A percentile compares a stretch with the other conserved stretches of the same genome.
These are phyloP conservation scores for Termitomyces heimii DNA, from an alignment of 768 basidiomycete species.

Conservation along the genomic window DNA sequence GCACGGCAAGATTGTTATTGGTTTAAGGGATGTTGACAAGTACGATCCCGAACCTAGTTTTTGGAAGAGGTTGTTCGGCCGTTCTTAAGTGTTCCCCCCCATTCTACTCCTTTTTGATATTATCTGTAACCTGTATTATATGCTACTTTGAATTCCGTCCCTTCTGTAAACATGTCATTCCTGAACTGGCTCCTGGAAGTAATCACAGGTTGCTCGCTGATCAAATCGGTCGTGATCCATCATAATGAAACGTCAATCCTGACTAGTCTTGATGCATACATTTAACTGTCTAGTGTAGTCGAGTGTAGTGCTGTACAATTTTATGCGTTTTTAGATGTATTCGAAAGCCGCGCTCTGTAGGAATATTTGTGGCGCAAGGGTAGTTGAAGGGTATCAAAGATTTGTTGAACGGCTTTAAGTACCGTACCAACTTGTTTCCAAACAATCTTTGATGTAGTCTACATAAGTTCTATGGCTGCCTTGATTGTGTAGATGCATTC, in stretches of 20 bases:
- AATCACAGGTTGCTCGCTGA: too few relatives aligned
- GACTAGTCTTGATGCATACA: too few relatives aligned
- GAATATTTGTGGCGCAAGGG: neutral
- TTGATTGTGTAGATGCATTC: neutral
- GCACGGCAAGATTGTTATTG: slow-evolving; percentile 35
- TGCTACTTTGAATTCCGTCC: neutral
- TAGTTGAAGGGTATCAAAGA: neutral
- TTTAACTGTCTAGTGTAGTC: too few relatives aligned
- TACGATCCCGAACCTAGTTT: slow-evolving; percentile 26
- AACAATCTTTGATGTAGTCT: neutral
- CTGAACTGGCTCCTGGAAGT: neutral
- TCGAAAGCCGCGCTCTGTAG: neutral
- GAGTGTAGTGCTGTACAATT: too few relatives aligned
- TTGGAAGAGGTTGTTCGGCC: slow-evolving; percentile 29
- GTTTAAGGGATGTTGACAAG: slow-evolving; percentile 35
- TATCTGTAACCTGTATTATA: neutral
- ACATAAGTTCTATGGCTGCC: neutral
- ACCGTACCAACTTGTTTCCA: neutral
- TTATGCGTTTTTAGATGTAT: neutral
- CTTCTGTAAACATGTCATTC: neutral
- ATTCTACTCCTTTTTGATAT: neutral
- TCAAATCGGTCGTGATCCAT: neutral
- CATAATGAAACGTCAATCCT: neutral
- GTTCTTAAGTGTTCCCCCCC: neutral
- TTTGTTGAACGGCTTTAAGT: too few relatives aligned